Evolutionary conservation across 371 early-diverging fungal species (phyloP).

Genomic region (Mucor mucedo): DNA sequence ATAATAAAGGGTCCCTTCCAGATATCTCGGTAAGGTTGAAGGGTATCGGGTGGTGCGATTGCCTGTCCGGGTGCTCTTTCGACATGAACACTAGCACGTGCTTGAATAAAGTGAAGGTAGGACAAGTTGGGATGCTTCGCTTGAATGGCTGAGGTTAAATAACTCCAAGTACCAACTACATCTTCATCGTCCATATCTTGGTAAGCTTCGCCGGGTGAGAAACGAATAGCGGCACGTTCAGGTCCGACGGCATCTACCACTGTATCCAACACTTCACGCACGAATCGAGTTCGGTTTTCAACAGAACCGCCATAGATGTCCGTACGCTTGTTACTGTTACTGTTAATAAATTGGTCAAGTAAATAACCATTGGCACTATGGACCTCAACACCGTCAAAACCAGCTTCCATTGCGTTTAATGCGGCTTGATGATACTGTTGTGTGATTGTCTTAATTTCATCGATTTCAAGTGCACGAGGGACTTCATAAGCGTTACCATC

Average conservation of each 20-base stretch:
- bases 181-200: slow-evolving; percentile 39
- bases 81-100: slow-evolving; percentile 20
- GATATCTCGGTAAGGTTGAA: slow-evolving; percentile 36
- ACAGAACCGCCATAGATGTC: slow-evolving; percentile 73
- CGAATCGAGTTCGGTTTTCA: slow-evolving; percentile 74
- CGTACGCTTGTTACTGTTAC: slow-evolving; percentile 57
- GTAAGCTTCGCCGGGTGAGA: slow-evolving; percentile 19
- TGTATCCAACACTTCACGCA: slow-evolving; percentile 58
- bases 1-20: slow-evolving; percentile 39
- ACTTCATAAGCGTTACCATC: slow-evolving; percentile 11
- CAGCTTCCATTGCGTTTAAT: slow-evolving; percentile 44
- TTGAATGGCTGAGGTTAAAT: slow-evolving; percentile 27
- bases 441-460: slow-evolving; percentile 64
- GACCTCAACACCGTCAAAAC: slow-evolving; percentile 73
- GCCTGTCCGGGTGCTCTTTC: neutral
- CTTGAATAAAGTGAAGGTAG: slow-evolving; percentile 41
- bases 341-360: slow-evolving; percentile 58
- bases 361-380: slow-evolving; percentile 76
- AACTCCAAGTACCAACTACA: slow-evolving; percentile 35
- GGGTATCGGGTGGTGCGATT: slow-evolving; percentile 6
- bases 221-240: slow-evolving; percentile 30
- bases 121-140: slow-evolving; percentile 28
- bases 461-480: slow-evolving; percentile 57
- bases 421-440: slow-evolving; percentile 64
- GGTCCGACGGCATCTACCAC: slow-evolving; percentile 47